These are phyloP conservation scores for Rutidosis leptorrhynchoides DNA, from an alignment of 129 eudicot genomes.

Conservation along the genomic window DNA sequence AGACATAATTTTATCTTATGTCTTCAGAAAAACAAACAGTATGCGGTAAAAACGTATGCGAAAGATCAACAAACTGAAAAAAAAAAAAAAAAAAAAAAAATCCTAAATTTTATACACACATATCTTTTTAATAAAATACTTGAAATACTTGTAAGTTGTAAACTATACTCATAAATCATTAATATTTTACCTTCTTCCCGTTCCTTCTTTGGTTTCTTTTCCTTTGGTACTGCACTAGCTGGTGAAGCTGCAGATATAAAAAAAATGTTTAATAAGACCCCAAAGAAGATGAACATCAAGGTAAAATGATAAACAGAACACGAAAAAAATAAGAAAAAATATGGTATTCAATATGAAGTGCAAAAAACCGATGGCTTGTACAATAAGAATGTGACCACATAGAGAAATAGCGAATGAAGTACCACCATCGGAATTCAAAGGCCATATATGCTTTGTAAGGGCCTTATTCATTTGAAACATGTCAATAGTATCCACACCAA, in stretches of 20 bases:
- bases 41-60: too few relatives aligned
- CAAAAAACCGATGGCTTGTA: background rate
- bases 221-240: constrained; percentile 48
- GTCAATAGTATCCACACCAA: constrained; percentile 64
- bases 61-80: too few relatives aligned
- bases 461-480: constrained; percentile 92
- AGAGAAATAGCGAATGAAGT: constrained; percentile 16
- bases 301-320: background rate
- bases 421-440: constrained; percentile 64
- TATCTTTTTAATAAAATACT: too few relatives aligned
- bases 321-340: background rate
- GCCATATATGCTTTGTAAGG: constrained; percentile 82
- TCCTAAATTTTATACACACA: too few relatives aligned
- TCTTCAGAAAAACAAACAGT: too few relatives aligned
- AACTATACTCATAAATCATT: too few relatives aligned
- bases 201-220: constrained; percentile 57
- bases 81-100: too few relatives aligned
- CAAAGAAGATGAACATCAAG: background rate
- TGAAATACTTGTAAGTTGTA: too few relatives aligned
- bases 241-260: constrained; percentile 45
- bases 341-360: background rate
- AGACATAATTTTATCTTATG: too few relatives aligned
- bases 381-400: background rate
- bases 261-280: background rate
- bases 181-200: constrained; percentile 78